Percentiles rank a stretch among this genome's conserved stretches.
phyloP scores from a whole-genome alignment of 1,284 basidiomycete genomes.

The Pyrrhoderma lamaoense region DNA sequence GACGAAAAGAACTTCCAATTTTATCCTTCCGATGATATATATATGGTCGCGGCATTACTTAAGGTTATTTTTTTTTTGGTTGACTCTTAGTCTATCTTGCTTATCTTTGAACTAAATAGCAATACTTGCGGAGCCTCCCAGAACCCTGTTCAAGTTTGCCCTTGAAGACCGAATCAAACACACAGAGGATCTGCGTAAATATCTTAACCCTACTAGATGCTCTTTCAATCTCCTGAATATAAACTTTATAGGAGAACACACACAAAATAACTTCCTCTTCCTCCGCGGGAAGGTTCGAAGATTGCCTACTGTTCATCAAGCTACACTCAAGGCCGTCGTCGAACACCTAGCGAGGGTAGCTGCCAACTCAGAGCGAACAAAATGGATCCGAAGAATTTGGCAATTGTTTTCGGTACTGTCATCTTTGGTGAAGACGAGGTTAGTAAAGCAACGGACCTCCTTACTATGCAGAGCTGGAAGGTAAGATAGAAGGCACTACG shows the following conservation, averaged over 20 bases:
- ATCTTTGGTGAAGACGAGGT: constrained; percentile 88
- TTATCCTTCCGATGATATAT: constrained; percentile 76
- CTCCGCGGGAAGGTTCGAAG: constrained; percentile 78
- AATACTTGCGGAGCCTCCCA: constrained; percentile 87
- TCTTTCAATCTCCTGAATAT: constrained; percentile 29
- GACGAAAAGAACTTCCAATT: constrained; percentile 86
- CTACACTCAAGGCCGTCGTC: constrained; percentile 79
- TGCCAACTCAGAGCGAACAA: constrained; percentile 71
- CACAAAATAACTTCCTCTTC: constrained; percentile 62
- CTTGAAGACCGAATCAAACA: constrained; percentile 81
- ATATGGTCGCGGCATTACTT: constrained; percentile 83
- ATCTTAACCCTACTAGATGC: constrained; percentile 1
- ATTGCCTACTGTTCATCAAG: constrained; percentile 82
- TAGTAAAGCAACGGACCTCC: constrained; percentile 64
- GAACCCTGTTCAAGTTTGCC: constrained; percentile 87
- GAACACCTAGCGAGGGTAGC: constrained; percentile 84
- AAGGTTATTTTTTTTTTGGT: constrained; percentile 49
- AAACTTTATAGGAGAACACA: constrained; percentile 42
- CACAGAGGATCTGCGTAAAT: constrained; percentile 64
- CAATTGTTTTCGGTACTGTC: constrained; percentile 79
- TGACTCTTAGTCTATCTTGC: not conserved
- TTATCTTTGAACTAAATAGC: constrained; percentile 38
- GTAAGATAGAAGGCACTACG: too few species aligned
- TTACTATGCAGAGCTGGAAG: constrained; percentile 67
- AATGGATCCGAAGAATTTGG: constrained; percentile 89